A percentile compares a stretch with the other conserved stretches of the same genome.
phyloP scores from a whole-genome alignment of 306 rosid genomes.

The Quercus rubra region DNA sequence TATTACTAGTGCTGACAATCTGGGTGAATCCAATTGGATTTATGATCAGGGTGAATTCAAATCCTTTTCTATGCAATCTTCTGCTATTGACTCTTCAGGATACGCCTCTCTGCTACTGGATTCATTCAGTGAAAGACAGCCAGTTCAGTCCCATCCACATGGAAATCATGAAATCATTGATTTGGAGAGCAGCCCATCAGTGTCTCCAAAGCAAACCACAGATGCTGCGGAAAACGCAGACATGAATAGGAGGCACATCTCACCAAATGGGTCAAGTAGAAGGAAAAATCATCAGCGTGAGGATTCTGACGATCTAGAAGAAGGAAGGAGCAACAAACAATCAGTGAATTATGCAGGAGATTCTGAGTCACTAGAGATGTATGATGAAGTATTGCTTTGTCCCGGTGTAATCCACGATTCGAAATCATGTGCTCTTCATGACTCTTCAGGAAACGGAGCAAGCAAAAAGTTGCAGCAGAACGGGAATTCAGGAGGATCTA shows the following conservation, averaged over 20 bases:
- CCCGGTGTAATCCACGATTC: slow-evolving; percentile 21
- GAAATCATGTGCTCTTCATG: background rate
- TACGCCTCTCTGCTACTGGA: slow-evolving; percentile 17
- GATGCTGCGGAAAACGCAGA: background rate
- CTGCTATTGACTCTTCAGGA: slow-evolving; percentile 23
- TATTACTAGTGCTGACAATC: slow-evolving; percentile 12
- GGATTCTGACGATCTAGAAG: slow-evolving; percentile 26
- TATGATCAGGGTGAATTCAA: slow-evolving; percentile 20
- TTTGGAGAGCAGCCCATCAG: background rate
- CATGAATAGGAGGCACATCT: background rate
- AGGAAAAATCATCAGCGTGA: slow-evolving; percentile 30
- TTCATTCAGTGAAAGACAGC: slow-evolving; percentile 19
- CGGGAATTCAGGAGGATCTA: slow-evolving; percentile 30
- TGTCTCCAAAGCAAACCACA: background rate
- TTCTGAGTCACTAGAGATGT: slow-evolving; percentile 32
- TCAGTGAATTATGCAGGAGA: slow-evolving; percentile 34
- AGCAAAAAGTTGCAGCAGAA: background rate
- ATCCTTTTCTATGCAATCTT: slow-evolving; percentile 12
- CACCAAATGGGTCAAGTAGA: slow-evolving; percentile 23
- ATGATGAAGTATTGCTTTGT: slow-evolving; percentile 37
- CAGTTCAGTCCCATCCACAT: slow-evolving; percentile 7
- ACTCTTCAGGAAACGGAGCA: slow-evolving; percentile 17
- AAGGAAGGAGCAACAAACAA: slow-evolving; percentile 38
- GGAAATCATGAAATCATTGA: slow-evolving; percentile 23
- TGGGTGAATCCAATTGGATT: slow-evolving; percentile 25